These are phyloP conservation scores for Graphilbum sp. DNA, from an alignment of 2,329 filamentous ascomycete genomes.

Conservation along the genomic window DNA sequence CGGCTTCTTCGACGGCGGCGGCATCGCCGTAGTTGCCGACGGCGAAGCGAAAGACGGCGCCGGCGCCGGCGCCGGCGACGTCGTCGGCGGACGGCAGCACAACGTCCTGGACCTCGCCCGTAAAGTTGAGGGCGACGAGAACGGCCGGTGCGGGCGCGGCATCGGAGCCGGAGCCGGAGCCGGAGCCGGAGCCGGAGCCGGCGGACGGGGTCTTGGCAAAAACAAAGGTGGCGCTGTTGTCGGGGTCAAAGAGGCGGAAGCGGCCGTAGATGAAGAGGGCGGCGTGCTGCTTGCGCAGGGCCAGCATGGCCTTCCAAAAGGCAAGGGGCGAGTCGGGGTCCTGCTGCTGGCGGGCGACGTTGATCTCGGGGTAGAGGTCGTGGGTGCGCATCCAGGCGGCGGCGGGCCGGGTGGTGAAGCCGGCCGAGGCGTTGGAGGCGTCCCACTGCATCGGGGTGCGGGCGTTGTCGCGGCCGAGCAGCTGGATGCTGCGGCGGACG, in stretches of 20 bases:
- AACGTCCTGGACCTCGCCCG: constrained; percentile 18
- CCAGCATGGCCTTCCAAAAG: constrained; percentile 43
- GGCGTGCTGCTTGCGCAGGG: constrained; percentile 35
- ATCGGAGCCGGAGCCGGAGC: constrained; percentile 6
- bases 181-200: constrained; percentile 5
- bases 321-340: constrained; percentile 33
- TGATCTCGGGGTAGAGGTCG: constrained; percentile 36
- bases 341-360: constrained; percentile 31
- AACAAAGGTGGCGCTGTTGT: constrained; percentile 26
- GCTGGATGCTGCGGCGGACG: constrained; percentile 35
- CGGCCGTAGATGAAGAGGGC: constrained; percentile 45
- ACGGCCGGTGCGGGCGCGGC: no score
- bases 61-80: constrained; percentile 4
- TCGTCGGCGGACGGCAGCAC: constrained; percentile 10
- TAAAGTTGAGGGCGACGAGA: constrained; percentile 29
- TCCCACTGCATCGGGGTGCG: constrained; percentile 56
- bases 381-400: constrained; percentile 45
- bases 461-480: constrained; percentile 47
- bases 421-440: constrained; percentile 30
- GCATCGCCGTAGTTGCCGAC: constrained; percentile 17
- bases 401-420: constrained; percentile 37
- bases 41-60: constrained; percentile 6
- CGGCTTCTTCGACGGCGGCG: constrained; percentile 2
- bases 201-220: constrained; percentile 22
- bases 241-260: constrained; percentile 33